Conservation (phyloP, 805 yeast species). For the Lipomyces anomalus region DNA sequence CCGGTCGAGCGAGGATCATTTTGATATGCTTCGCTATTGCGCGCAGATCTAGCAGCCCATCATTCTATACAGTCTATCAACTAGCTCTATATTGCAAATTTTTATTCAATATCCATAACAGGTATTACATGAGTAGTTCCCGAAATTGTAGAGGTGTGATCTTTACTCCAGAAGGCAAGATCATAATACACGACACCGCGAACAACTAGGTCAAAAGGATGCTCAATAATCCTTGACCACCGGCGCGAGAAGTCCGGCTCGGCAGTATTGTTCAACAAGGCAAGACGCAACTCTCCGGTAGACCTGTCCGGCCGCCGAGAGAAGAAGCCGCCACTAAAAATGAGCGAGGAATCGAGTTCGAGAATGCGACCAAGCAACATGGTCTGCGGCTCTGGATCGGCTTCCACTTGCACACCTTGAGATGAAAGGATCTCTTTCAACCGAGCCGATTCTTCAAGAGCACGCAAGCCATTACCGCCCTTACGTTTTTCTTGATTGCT, state of each 20-base stretch:
- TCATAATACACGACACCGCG: conserved; percentile 77
- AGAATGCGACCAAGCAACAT: conserved; percentile 67
- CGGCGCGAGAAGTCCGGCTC: conserved; percentile 34
- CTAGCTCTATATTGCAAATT: too few relatives aligned
- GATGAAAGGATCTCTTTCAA: neutral
- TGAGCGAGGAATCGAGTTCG: conserved; percentile 63
- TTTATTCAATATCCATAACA: too few relatives aligned
- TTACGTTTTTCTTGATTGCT: too few relatives aligned
- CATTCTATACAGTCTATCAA: too few relatives aligned
- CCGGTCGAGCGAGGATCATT: too few relatives aligned
- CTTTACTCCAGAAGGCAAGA: conserved; percentile 49
- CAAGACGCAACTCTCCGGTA: conserved; percentile 61
- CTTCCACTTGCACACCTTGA: conserved; percentile 15
- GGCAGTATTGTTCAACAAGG: conserved; percentile 47
- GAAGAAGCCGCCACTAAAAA: conserved; percentile 73
- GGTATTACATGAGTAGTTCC: conserved; percentile 5
- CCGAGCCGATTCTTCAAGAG: neutral
- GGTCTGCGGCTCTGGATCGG: conserved; percentile 46
- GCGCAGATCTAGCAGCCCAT: too few relatives aligned
- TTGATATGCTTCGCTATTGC: too few relatives aligned
- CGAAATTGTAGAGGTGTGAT: conserved; percentile 25
- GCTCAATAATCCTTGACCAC: conserved; percentile 69
- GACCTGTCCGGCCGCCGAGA: conserved; percentile 54
- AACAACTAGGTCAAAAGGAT: conserved; percentile 80
- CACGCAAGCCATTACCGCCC: neutral